These are phyloP conservation scores for Lichtheimia corymbifera DNA, from an alignment of 371 early-diverging fungal species.

Conservation along the genomic window DNA sequence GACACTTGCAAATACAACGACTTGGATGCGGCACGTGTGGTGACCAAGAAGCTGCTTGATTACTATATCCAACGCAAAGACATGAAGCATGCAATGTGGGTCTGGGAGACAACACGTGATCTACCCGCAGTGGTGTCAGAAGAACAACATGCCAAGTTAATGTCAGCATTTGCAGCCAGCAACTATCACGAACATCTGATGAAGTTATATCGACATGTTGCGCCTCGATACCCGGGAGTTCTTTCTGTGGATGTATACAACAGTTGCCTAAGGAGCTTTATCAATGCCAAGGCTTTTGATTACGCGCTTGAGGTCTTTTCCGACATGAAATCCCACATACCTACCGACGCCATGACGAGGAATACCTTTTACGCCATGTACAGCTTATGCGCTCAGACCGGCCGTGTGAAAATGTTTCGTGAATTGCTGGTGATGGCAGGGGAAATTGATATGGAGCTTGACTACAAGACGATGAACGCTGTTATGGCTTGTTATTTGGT, in stretches of 20 bases:
- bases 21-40: constrained; percentile 7
- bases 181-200: constrained; percentile 29
- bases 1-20: constrained; percentile 23
- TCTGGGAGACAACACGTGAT: constrained; percentile 19
- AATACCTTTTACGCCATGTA: constrained; percentile 18
- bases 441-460: constrained; percentile 10
- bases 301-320: constrained; percentile 13
- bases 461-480: constrained; percentile 30
- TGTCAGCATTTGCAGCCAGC: constrained; percentile 6
- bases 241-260: constrained; percentile 19
- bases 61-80: constrained; percentile 21
- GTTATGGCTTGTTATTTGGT: constrained; percentile 34
- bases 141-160: constrained; percentile 4
- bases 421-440: constrained; percentile 16
- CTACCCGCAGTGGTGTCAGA: neutral
- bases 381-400: constrained; percentile 35
- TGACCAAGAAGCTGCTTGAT: constrained; percentile 18
- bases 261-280: constrained; percentile 21
- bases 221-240: constrained; percentile 27
- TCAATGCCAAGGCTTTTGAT: constrained; percentile 13
- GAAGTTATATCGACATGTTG: constrained; percentile 26
- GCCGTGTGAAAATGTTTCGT: constrained; percentile 26
- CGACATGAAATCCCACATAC: constrained; percentile 14
- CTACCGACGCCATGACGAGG: constrained; percentile 9
- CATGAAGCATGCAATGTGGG: constrained; percentile 18